These are phyloP conservation scores for Kodamaea lidongshanica DNA, from an alignment of 805 yeast species.

Conservation along the genomic window DNA sequence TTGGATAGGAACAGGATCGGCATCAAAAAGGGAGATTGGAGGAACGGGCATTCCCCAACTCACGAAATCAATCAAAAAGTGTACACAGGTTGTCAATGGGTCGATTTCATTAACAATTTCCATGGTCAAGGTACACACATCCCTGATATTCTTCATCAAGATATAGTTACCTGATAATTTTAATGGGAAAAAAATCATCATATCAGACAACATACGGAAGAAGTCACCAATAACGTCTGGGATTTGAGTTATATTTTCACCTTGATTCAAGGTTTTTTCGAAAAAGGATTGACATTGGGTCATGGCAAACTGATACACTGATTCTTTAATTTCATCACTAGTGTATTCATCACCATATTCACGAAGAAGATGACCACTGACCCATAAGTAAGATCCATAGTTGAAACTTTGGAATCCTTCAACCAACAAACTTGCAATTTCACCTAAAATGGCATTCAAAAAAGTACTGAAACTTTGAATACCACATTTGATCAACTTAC, in stretches of 20 bases:
- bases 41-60: constrained; percentile 82
- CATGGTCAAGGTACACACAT: constrained; percentile 53
- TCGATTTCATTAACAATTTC: constrained; percentile 56
- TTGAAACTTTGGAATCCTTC: constrained; percentile 64
- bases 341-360: constrained; percentile 54
- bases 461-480: constrained; percentile 57
- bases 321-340: constrained; percentile 43
- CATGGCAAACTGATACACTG: constrained; percentile 69
- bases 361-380: constrained; percentile 72
- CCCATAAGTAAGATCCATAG: constrained; percentile 85
- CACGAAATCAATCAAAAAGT: constrained; percentile 72
- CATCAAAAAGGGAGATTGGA: constrained; percentile 63
- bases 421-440: constrained; percentile 60
- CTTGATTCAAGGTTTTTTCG: constrained; percentile 15
- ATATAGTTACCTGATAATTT: constrained; percentile 42
- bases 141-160: constrained; percentile 46
- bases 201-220: constrained; percentile 71
- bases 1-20: constrained; percentile 31
- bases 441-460: constrained; percentile 52
- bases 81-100: constrained; percentile 63
- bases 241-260: constrained; percentile 29
- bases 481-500: constrained; percentile 61
- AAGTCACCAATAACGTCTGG: constrained; percentile 84
- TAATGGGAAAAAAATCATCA: constrained; percentile 67
- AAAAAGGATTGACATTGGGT: constrained; percentile 61